These are phyloP conservation scores for Pseudovirgaria hyperparasitica DNA, from an alignment of 2,329 filamentous ascomycete genomes.

Conservation along the genomic window DNA sequence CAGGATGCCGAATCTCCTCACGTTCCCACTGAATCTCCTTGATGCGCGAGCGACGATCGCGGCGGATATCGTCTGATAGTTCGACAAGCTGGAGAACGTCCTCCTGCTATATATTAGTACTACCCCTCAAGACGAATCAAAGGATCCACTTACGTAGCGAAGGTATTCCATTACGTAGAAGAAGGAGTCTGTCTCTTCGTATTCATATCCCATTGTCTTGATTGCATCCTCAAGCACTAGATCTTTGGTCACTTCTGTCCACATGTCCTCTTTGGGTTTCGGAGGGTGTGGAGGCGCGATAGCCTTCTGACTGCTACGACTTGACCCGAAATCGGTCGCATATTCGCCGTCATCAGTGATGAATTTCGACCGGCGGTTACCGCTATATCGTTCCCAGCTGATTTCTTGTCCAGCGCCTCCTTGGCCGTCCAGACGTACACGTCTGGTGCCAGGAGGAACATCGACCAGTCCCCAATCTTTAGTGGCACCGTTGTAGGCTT, in stretches of 20 bases:
- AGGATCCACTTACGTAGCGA: slow-evolving; percentile 55
- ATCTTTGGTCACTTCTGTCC: slow-evolving; percentile 96
- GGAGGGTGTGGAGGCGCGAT: slow-evolving; percentile 8
- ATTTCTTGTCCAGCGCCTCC: slow-evolving; percentile 66
- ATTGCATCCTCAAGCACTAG: slow-evolving; percentile 79
- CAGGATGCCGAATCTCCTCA: slow-evolving; percentile 36
- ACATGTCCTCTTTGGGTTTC: slow-evolving; percentile 47
- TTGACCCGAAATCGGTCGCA: slow-evolving; percentile 31
- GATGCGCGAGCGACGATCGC: slow-evolving; percentile 45
- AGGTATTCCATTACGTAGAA: slow-evolving; percentile 92
- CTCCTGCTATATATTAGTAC: slow-evolving; percentile 42
- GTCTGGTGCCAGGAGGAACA: slow-evolving; percentile 70
- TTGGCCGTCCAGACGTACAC: slow-evolving; percentile 68
- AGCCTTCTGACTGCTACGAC: too few species aligned
- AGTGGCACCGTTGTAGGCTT: slow-evolving; percentile 61
- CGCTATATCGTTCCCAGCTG: slow-evolving; percentile 68
- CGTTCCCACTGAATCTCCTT: slow-evolving; percentile 50
- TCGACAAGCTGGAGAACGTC: slow-evolving; percentile 77
- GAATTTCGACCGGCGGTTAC: slow-evolving; percentile 62
- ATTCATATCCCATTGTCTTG: slow-evolving; percentile 71
- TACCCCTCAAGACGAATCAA: slow-evolving; percentile 1
- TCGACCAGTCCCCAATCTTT: slow-evolving; percentile 73
- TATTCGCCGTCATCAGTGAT: slow-evolving; percentile 49
- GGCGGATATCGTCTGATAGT: slow-evolving; percentile 69
- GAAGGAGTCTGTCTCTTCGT: slow-evolving; percentile 77